Evolutionary conservation across 495 filamentous ascomycete genomes (phyloP).

Genomic region (Hypoxylon cercidicola): DNA sequence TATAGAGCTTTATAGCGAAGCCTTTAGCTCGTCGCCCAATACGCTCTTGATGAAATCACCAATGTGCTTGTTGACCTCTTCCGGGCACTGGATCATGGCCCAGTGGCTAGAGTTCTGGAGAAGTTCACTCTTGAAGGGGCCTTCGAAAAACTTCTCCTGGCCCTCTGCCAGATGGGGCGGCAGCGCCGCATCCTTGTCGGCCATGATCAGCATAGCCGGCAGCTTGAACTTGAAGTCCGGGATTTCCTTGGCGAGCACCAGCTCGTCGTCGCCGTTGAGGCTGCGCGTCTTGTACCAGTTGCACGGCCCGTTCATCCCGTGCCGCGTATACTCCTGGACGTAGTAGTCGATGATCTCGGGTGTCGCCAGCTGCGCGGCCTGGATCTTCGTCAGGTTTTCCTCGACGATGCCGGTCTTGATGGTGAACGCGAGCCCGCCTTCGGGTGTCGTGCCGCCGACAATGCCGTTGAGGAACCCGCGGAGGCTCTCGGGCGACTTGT

Average conservation of each 20-base stretch:
- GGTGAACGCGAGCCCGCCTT: constrained; percentile 65
- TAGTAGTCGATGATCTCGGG: constrained; percentile 83
- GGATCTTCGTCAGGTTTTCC: constrained; percentile 61
- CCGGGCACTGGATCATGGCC: constrained; percentile 72
- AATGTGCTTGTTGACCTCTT: constrained; percentile 58
- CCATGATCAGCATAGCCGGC: constrained; percentile 80
- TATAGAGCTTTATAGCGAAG: constrained; percentile 25
- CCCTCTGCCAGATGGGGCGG: constrained; percentile 70
- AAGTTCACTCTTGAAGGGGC: constrained; percentile 67
- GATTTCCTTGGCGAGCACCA: constrained; percentile 49
- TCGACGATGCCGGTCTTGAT: constrained; percentile 65
- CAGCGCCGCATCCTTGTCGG: constrained; percentile 72
- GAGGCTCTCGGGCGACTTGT: constrained; percentile 64
- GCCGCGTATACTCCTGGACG: constrained; percentile 70
- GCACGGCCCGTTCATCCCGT: constrained; percentile 80
- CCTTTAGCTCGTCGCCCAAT: constrained; percentile 42
- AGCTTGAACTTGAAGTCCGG: constrained; percentile 62
- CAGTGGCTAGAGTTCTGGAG: constrained; percentile 69
- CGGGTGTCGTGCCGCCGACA: constrained; percentile 69
- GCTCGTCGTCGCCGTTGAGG: constrained; percentile 82
- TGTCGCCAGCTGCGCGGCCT: constrained; percentile 64
- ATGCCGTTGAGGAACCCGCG: constrained; percentile 73
- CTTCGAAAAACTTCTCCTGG: constrained; percentile 73
- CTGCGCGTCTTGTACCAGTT: constrained; percentile 84
- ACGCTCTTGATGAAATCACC: constrained; percentile 51